Evolutionary conservation across 2,329 filamentous ascomycete species (phyloP), one percentile per base, ranked within the genome.

Genomic region (Clarireedia monteithiana): DNA sequence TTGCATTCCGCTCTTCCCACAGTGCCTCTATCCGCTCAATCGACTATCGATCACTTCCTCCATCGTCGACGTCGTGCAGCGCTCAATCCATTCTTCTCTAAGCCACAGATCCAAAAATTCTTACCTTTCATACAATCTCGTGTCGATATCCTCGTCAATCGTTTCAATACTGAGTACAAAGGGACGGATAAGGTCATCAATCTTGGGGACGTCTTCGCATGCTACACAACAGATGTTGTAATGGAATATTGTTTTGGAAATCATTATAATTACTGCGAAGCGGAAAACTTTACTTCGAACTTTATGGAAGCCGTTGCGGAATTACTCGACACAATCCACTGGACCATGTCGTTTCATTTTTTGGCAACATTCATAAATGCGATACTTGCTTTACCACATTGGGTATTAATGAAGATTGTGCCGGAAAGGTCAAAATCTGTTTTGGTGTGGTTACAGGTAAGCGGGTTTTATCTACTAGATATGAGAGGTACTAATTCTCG

Each of bases 41-140:
- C 50, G 7, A 62, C 62, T 7, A 44, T 53, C 12, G 42, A 53
- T 42, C 63, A 66, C 50, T 61, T 61, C 27, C 45, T 54, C 36
- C 63, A 65, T 54, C 59, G 58, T 26, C 46, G 55, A 23, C 49
- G 64, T 12, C 50, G 64, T 34, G 54, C 55, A 17, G 60, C 62
- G 2, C 42, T 66, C 26, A 61, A 58, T 34, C 58, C 59, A 6
- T 65, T 63, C 40, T 66, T 66, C 48, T 63, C 59, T 4, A 62
- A 52, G 27, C 53, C 46, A 6, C 60, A 55, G 15, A 55, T 55
- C 30, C 46, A 50, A 6, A 50, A 50, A 34, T 42, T 50, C 15
- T 10, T 44, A 14, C 53, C 53, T 24, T 44, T 50, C 10, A 55
- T 55, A 3, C 53, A 50, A 15, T 44, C 46, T 15, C 53, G 36